Conservation (phyloP, 108 stramenopile species). For the Pelagomonas calceolata region DNA sequence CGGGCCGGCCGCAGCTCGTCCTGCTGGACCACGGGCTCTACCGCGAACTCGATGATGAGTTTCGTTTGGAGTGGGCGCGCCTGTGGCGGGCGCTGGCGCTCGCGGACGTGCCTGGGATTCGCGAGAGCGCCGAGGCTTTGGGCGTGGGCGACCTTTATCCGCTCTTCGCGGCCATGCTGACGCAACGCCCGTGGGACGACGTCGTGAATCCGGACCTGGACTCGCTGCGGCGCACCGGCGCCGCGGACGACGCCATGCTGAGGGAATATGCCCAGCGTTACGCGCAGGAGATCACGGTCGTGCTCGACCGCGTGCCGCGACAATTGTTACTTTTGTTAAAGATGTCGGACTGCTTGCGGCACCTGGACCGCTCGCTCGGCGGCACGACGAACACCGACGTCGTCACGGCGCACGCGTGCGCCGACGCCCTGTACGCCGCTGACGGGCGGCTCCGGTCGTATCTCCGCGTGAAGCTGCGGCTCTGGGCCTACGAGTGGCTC, state of each 20-base stretch:
- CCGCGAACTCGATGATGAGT: constrained; percentile 53
- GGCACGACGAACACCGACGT: constrained; percentile 34
- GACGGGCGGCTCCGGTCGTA: neutral
- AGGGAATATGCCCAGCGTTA: constrained; percentile 78
- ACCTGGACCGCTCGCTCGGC: constrained; percentile 73
- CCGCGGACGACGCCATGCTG: constrained; percentile 65
- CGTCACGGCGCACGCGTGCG: neutral
- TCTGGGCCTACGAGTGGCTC: neutral
- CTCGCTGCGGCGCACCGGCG: constrained; percentile 19
- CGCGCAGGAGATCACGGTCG: constrained; percentile 60
- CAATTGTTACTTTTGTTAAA: constrained; percentile 83
- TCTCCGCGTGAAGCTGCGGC: neutral
- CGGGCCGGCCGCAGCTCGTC: constrained; percentile 65
- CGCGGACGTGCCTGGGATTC: constrained; percentile 65
- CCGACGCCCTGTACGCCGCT: neutral
- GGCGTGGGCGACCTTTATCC: constrained; percentile 75
- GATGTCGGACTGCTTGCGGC: constrained; percentile 85
- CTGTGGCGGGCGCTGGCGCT: constrained; percentile 71
- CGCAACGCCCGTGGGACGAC: constrained; percentile 85
- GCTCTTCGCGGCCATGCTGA: constrained; percentile 79
- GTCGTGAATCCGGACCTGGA: constrained; percentile 49
- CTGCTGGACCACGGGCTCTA: constrained; percentile 87
- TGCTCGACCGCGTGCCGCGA: constrained; percentile 67
- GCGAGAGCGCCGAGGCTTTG: constrained; percentile 53
- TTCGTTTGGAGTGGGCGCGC: constrained; percentile 61